Percentiles rank a stretch among this genome's conserved stretches.
Evolutionary conservation across 495 filamentous ascomycete species (phyloP).

Genomic region (Endocarpon pusillum): DNA sequence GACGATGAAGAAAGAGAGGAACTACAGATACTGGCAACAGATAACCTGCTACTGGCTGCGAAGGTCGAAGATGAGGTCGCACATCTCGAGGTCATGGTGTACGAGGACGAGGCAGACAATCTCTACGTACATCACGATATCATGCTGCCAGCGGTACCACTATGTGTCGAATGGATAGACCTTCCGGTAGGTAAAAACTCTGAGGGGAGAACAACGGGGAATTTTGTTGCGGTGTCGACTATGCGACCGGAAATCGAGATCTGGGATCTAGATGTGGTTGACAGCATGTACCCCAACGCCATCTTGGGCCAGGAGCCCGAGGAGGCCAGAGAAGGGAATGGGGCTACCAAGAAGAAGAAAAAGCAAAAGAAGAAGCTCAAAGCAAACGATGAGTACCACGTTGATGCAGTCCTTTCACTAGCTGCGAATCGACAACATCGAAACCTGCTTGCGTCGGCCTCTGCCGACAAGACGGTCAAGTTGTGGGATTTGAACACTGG

Average conservation of each 20-base stretch:
- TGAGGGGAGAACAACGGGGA: slow-evolving; percentile 42
- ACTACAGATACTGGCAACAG: slow-evolving; percentile 76
- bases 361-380: slow-evolving; percentile 74
- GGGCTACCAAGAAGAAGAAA: slow-evolving; percentile 49
- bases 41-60: slow-evolving; percentile 81
- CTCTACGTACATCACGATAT: slow-evolving; percentile 99
- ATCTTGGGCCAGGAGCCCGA: slow-evolving; percentile 78
- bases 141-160: slow-evolving; percentile 92
- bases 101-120: slow-evolving; percentile 86
- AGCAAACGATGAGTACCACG: slow-evolving; percentile 80
- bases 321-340: slow-evolving; percentile 17
- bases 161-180: slow-evolving; percentile 91
- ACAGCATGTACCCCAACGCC: slow-evolving; percentile 94
- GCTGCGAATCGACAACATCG: slow-evolving; percentile 82
- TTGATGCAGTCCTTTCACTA: slow-evolving; percentile 80
- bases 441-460: slow-evolving; percentile 89
- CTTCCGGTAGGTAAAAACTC: slow-evolving; percentile 56
- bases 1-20: slow-evolving; percentile 85
- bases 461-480: slow-evolving; percentile 92
- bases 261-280: slow-evolving; percentile 89
- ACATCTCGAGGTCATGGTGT: slow-evolving; percentile 92
- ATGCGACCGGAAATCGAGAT: slow-evolving; percentile 98
- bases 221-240: slow-evolving; percentile 87
- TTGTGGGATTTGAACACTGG: slow-evolving; percentile 89
- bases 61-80: slow-evolving; percentile 95